Base-by-base conservation (phyloP, 2,329 filamentous ascomycete genomes). In the Ilyonectria robusta region DNA sequence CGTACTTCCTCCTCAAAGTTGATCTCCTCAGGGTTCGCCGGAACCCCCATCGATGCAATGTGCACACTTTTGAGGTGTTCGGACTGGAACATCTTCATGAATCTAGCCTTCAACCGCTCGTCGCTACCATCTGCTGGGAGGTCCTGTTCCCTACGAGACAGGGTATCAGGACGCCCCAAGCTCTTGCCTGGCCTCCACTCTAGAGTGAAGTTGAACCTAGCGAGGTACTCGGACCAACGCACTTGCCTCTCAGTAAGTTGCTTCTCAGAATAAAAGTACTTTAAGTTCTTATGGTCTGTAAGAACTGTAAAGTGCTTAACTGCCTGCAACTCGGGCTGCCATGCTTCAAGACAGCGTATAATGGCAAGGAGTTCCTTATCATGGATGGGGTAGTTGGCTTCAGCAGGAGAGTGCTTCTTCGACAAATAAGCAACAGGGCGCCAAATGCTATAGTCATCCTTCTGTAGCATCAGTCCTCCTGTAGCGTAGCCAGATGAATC, bases 361-460 rank as follows among this genome's bases (percentile, higher is more conserved):
- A 33, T 51, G 6, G 48, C 26, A 17, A 51, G 48, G 9, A 51
- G 15, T 23, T 51, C 48, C 48, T 51, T 51, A 31, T 51, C 26
- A 8, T 51, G 26, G 15, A 51, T 51, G 9, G 47, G 26, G 26
- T 51, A 51, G 26, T 51, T 51, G 26, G 15, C 21, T 31, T 51
- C 8, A 51, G 47, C 23, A 23, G 23, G 23, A 23, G 23, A 23
- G 23, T 23, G 23, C 23, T 23, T 23, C 23, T 23, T 23, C 21
- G 40, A 42, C 15, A 42, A 42, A n/a, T 42, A 42, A 42, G 40
- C 40, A 42, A 42, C 40, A 42, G 40, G 40, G 40, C 40, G 40
- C 40, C 40, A 42, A 40, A 40, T 10, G 21, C 21, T 21, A 21
- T 21, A 21, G 21, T 21, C 21, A 21, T 21, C 21, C 21, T 21